Percentiles rank a stretch among this genome's conserved stretches.
Evolutionary conservation across 2,329 filamentous ascomycete genomes (phyloP).

Genomic region (Periconia sp.): DNA sequence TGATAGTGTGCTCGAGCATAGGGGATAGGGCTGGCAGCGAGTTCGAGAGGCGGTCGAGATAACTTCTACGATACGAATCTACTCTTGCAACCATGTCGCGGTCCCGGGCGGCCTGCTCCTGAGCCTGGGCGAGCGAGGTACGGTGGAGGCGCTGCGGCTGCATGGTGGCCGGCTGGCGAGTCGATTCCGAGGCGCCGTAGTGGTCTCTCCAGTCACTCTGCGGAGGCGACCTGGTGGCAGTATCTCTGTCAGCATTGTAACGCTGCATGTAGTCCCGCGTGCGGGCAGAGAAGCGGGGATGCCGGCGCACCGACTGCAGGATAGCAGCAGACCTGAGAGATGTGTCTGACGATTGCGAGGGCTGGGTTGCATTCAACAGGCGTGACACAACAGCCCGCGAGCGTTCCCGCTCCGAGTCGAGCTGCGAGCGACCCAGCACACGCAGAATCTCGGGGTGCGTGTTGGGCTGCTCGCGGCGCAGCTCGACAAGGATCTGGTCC

Average conservation of each 20-base stretch:
- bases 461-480: constrained; percentile 47
- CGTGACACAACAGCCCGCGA: constrained; percentile 31
- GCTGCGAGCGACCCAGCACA: constrained; percentile 43
- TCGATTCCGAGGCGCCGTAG: constrained; percentile 16
- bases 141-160: constrained; percentile 38
- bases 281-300: constrained; percentile 47
- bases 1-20: constrained; percentile 63
- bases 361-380: constrained; percentile 29
- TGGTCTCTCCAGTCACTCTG: constrained; percentile 25
- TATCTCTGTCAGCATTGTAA: constrained; percentile 49
- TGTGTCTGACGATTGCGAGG: constrained; percentile 34
- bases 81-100: constrained; percentile 31
- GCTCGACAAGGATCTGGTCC: constrained; percentile 48
- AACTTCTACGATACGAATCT: constrained; percentile 35
- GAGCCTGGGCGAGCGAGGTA: constrained; percentile 23
- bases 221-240: constrained; percentile 19
- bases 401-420: constrained; percentile 40
- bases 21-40: constrained; percentile 34
- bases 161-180: constrained; percentile 31
- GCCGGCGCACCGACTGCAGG: constrained; percentile 48
- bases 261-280: constrained; percentile 47
- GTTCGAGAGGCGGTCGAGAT: constrained; percentile 31
- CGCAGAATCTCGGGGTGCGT: constrained; percentile 48
- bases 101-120: constrained; percentile 13
- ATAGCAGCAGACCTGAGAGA: constrained; percentile 49